Conservation (phyloP, 1,139 yeast genomes). For the Geotrichum carabidarum region DNA sequence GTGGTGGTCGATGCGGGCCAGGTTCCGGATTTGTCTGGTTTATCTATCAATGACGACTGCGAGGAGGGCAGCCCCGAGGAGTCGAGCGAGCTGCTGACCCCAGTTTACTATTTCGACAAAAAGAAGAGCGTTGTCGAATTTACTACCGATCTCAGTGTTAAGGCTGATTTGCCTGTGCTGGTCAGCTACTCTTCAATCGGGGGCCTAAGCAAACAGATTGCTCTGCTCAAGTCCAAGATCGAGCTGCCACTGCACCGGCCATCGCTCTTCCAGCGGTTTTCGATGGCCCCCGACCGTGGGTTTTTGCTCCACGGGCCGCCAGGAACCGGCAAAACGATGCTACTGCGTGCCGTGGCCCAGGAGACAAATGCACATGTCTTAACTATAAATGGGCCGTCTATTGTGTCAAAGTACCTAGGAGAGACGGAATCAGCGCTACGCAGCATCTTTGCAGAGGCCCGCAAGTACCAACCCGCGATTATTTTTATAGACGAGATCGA, state of each 20-base stretch:
- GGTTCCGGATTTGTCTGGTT: conserved; percentile 27
- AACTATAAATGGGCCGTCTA: conserved; percentile 84
- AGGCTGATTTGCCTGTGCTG: conserved; percentile 41
- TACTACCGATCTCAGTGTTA: conserved; percentile 20
- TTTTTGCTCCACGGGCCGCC: conserved; percentile 85
- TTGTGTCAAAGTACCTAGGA: conserved; percentile 86
- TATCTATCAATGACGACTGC: conserved; percentile 24
- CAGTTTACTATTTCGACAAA: conserved; percentile 22
- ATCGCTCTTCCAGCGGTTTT: conserved; percentile 69
- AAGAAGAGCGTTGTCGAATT: conserved; percentile 20
- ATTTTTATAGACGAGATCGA: conserved; percentile 90
- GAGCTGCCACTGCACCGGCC: conserved; percentile 81
- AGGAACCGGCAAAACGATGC: conserved; percentile 94
- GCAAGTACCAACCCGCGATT: conserved; percentile 76
- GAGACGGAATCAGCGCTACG: conserved; percentile 85
- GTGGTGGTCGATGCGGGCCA: conserved; percentile 24
- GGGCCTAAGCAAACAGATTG: conserved; percentile 66
- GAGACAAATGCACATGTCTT: conserved; percentile 71
- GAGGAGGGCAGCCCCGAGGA: conserved; percentile 22
- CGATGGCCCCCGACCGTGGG: conserved; percentile 87
- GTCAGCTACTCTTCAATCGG: conserved; percentile 58
- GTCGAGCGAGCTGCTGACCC: conserved; percentile 12
- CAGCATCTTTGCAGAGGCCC: conserved; percentile 79
- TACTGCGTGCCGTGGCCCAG: conserved; percentile 73
- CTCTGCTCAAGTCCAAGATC: conserved; percentile 57